Conservation (phyloP, 805 yeast species). For the Metschnikowia bowlesiae region DNA sequence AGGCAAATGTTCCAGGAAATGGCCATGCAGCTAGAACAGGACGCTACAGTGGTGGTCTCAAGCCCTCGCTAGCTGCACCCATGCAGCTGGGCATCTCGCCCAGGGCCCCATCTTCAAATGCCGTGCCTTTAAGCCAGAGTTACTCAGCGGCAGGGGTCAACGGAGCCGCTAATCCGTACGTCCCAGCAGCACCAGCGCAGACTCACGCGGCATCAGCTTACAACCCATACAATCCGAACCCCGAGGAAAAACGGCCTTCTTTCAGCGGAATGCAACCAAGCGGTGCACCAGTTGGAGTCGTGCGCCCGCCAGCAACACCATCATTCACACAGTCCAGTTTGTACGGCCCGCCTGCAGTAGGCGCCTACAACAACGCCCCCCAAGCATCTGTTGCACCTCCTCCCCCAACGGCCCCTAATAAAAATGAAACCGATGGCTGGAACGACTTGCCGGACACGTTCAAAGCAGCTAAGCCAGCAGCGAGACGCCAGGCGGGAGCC, state of each 20-base stretch:
- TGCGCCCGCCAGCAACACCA: conserved; percentile 14
- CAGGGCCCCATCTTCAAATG: background rate
- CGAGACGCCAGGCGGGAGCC: conserved; percentile 44
- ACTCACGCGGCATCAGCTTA: conserved; percentile 17
- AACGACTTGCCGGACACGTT: conserved; percentile 60
- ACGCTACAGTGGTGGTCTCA: background rate
- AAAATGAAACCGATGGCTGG: conserved; percentile 63
- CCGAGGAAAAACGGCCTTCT: conserved; percentile 8
- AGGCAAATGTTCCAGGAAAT: background rate
- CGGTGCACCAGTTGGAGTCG: conserved; percentile 8
- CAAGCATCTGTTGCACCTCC: conserved; percentile 7
- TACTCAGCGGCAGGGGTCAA: background rate
- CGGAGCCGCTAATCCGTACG: conserved; percentile 3
- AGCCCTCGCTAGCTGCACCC: background rate
- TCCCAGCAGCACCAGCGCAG: conserved; percentile 13
- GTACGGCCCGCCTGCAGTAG: background rate
- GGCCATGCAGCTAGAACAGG: background rate
- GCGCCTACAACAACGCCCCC: background rate
- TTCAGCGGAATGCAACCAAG: background rate
- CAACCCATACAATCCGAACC: conserved; percentile 14
- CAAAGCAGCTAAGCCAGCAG: conserved; percentile 27
- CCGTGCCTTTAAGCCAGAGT: background rate
- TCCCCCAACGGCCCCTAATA: conserved; percentile 15
- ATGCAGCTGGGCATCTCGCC: background rate
- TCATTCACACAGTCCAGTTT: conserved; percentile 7